These are phyloP conservation scores for Cryphonectria naterciae DNA, from an alignment of 2,329 filamentous ascomycete genomes.

Conservation along the genomic window DNA sequence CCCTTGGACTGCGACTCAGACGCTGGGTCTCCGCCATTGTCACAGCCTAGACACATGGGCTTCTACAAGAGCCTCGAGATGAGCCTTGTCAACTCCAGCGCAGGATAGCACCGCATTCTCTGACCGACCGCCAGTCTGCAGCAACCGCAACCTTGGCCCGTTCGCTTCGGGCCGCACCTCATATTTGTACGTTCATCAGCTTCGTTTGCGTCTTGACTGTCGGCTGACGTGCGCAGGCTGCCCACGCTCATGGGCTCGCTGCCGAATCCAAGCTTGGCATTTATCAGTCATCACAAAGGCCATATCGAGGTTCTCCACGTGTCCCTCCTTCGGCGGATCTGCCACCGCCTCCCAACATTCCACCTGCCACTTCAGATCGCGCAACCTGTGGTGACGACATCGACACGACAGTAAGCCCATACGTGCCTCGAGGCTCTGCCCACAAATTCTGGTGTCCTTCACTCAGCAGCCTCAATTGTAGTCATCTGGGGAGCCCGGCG, in stretches of 20 bases:
- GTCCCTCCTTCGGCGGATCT: neutral
- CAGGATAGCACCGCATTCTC: neutral
- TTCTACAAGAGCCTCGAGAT: neutral
- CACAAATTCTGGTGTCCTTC: neutral
- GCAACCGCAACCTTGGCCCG: neutral
- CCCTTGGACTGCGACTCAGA: neutral
- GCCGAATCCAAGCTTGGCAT: neutral
- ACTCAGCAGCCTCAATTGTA: neutral
- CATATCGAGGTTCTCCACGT: neutral
- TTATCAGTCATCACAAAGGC: neutral
- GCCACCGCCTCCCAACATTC: neutral
- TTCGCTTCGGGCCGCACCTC: neutral
- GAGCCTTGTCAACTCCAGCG: neutral
- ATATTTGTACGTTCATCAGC: neutral
- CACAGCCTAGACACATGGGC: neutral
- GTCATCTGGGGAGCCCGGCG: neutral
- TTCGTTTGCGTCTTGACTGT: neutral
- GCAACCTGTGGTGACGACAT: slow-evolving; percentile 8
- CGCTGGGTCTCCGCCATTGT: neutral
- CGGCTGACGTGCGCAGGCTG: neutral
- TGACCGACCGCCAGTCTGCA: neutral
- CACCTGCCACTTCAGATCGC: neutral
- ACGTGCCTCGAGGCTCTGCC: neutral
- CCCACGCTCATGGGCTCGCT: neutral
- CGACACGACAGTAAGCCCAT: slow-evolving; percentile 10